These are phyloP conservation scores for Microdochium nivale DNA, from an alignment of 2,329 filamentous ascomycete genomes.

Conservation along the genomic window DNA sequence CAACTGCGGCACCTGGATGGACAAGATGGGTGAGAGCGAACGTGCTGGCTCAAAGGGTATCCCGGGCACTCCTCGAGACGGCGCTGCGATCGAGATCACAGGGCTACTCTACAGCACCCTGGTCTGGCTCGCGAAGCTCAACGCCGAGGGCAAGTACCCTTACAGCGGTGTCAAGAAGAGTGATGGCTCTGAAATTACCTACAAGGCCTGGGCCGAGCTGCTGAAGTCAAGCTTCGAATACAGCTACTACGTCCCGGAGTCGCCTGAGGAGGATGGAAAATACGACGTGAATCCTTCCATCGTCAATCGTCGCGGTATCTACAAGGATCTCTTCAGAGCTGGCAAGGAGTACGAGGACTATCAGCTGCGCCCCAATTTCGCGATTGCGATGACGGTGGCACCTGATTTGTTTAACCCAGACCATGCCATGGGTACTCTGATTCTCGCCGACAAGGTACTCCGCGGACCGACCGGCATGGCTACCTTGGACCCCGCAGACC, in stretches of 20 bases:
- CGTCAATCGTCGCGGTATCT: constrained; percentile 88
- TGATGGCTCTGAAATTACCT: constrained; percentile 54
- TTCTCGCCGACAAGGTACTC: constrained; percentile 69
- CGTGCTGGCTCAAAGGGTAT: constrained; percentile 86
- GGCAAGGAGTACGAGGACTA: constrained; percentile 98
- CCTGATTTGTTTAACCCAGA: constrained; percentile 74
- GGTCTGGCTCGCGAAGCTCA: constrained; percentile 65
- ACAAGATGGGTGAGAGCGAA: constrained; percentile 99
- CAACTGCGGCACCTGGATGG: constrained; percentile 99
- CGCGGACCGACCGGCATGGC: constrained; percentile 91
- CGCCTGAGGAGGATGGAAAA: constrained; percentile 58
- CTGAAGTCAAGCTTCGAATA: constrained; percentile 84
- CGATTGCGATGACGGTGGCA: constrained; percentile 91
- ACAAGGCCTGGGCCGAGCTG: constrained; percentile 68
- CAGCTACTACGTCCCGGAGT: constrained; percentile 77
- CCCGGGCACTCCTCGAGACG: constrained; percentile 93
- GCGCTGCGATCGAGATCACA: constrained; percentile 89
- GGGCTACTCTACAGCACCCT: constrained; percentile 88
- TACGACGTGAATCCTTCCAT: constrained; percentile 75
- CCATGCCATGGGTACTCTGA: constrained; percentile 73
- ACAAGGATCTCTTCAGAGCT: constrained; percentile 92
- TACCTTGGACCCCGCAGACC: constrained; percentile 82
- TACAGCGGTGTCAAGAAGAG: constrained; percentile 63
- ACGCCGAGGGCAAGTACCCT: constrained; percentile 60
- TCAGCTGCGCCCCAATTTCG: constrained; percentile 88